phyloP scores from a whole-genome alignment of 306 rosid species.

The Arachis hypogaea region DNA sequence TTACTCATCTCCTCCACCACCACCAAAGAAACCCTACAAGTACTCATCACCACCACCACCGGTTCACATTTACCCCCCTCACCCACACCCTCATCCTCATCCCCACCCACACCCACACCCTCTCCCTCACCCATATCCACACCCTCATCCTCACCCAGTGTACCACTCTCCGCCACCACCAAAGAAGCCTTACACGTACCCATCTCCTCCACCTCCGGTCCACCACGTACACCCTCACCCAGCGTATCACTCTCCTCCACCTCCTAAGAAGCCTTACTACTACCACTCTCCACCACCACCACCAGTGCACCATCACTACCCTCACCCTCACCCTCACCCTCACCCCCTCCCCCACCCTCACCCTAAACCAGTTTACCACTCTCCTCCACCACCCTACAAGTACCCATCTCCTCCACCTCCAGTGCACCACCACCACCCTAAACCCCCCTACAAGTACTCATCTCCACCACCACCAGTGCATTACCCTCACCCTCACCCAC shows the following conservation, averaged over 20 bases:
- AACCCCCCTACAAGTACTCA: constrained; percentile 32
- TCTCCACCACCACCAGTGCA: constrained; percentile 43
- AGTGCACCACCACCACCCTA: constrained; percentile 33
- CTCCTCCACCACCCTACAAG: constrained; percentile 48
- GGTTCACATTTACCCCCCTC: constrained; percentile 4
- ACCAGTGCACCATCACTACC: constrained; percentile 22
- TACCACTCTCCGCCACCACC: constrained; percentile 7
- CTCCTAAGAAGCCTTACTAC: constrained; percentile 26
- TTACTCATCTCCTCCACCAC: background rate
- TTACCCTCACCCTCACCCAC: background rate
- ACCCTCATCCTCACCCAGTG: background rate
- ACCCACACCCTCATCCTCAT: constrained; percentile 3
- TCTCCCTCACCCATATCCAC: background rate
- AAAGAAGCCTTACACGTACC: background rate
- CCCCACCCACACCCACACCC: background rate
- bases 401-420: constrained; percentile 28
- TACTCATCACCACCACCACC: constrained; percentile 29
- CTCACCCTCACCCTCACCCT: constrained; percentile 2
- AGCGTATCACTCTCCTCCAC: constrained; percentile 4
- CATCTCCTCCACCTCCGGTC: background rate
- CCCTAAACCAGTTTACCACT: constrained; percentile 35
- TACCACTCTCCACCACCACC: constrained; percentile 41
- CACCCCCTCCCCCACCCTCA: constrained; percentile 14
- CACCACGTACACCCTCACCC: constrained; percentile 10
- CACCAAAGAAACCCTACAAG: background rate